Evolutionary conservation across 257 asterid species (phyloP), one percentile per base, ranked within the genome.

Genomic region (Coffea eugenioides): DNA sequence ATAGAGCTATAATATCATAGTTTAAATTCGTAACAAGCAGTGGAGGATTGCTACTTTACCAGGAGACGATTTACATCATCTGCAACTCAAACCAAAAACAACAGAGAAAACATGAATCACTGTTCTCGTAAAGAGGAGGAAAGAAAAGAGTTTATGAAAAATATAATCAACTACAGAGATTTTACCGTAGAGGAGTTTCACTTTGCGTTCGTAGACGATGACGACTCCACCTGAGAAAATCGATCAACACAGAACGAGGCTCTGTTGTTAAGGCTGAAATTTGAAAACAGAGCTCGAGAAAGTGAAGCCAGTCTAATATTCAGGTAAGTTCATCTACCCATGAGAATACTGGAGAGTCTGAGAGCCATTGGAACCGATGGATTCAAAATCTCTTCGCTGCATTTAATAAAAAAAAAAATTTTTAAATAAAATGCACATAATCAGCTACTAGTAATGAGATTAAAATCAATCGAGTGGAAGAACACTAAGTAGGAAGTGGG

Each of bases 281-380:
- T 27, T 43, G 45, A 49, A 71, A 21, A 69, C 27, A 36, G 45
- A 16, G 31, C n/a, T 3, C 41, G 56, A 39, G 67, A 51, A 77
- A 52, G 15, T 31, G 3, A 54, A 52, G 69, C 49, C n/a, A 51
- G 36, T 36, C 20, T 73, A 34, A 84, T 62, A 39, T 39, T 39
- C 71, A 3, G 82, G 66, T 64, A 69, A 6, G 6, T 23, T 23
- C 48, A 54, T 31, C 46, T 91, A 95, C 99, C 99, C 99, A 95
- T 95, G 81, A 95, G 97, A 82, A 95, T 93, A 77, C 97, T 97
- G 67, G 99, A 95, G 69, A 95, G 99, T 76, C 99, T 88, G 77
- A 95, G 93, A 79, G 99, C 98, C 99, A 95, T 92, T 1, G 99
- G 99, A 79, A 93, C 95, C 6, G 97, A 85, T 39, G 99, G 99